Conservation (phyloP, 2,329 filamentous ascomycete species). For the Leptographium lundbergii region DNA sequence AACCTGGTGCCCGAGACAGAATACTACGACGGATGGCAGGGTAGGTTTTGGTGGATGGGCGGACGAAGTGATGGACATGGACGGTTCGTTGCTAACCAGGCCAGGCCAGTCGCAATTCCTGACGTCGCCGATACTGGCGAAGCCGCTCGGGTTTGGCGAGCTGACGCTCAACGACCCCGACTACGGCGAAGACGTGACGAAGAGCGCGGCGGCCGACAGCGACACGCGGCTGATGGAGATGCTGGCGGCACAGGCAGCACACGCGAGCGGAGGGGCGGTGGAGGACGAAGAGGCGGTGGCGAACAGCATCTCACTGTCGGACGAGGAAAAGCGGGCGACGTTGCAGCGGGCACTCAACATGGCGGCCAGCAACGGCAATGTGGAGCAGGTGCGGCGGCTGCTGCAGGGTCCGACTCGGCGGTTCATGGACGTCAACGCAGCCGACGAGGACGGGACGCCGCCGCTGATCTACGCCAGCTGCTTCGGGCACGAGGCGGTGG, state of each 20-base stretch:
- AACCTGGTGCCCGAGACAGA: constrained; percentile 73
- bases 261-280: constrained; percentile 54
- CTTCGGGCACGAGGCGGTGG: constrained; percentile 87
- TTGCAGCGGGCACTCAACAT: constrained; percentile 85
- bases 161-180: constrained; percentile 68
- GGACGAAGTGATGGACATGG: no score
- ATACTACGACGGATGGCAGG: constrained; percentile 99
- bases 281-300: constrained; percentile 73
- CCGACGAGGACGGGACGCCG: constrained; percentile 92
- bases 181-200: constrained; percentile 54
- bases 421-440: constrained; percentile 73
- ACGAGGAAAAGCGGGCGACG: constrained; percentile 63
- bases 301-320: constrained; percentile 58
- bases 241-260: constrained; percentile 85
- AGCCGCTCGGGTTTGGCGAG: constrained; percentile 69
- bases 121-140: constrained; percentile 71
- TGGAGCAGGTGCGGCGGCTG: constrained; percentile 65
- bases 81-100: background rate
- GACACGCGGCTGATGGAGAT: constrained; percentile 88
- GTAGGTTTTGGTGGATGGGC: constrained; percentile 26
- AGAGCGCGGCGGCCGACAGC: constrained; percentile 51
- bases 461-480: constrained; percentile 96
- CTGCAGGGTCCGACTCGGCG: constrained; percentile 59
- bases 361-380: constrained; percentile 92
- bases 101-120: constrained; percentile 91